phyloP scores from a whole-genome alignment of 1,139 yeast species.

The Lodderomyces pseudojiufengensis region DNA sequence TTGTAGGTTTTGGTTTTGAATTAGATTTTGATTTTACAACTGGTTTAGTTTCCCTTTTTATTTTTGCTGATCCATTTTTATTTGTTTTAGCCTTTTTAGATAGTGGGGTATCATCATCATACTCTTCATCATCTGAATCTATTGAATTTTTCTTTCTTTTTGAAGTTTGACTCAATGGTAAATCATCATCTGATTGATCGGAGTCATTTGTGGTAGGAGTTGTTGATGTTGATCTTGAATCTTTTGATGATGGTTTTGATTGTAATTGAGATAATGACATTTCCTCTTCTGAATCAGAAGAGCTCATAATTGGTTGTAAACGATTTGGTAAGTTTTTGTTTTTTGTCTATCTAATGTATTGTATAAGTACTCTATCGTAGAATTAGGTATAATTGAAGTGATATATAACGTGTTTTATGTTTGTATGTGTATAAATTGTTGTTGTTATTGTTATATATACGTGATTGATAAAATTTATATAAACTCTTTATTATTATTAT shows the following conservation, averaged over 20 bases:
- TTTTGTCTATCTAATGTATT: no score
- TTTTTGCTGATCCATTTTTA: conserved; percentile 7
- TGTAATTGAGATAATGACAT: conserved; percentile 11
- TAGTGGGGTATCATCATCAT: conserved; percentile 12
- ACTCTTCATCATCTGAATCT: conserved; percentile 8
- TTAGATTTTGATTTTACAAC: conserved; percentile 1
- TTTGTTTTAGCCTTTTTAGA: conserved; percentile 6
- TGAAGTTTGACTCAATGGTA: conserved; percentile 8
- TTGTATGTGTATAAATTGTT: no score
- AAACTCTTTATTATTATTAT: no score
- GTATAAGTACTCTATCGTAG: no score
- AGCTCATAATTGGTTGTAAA: no score
- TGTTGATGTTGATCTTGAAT: conserved; percentile 6
- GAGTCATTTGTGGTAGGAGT: conserved; percentile 9
- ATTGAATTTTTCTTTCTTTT: conserved; percentile 3
- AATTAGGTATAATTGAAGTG: no score
- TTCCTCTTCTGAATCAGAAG: conserved; percentile 12
- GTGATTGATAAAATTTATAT: no score
- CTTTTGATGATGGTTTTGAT: conserved; percentile 8
- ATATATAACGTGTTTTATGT: no score
- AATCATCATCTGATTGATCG: conserved; percentile 12
- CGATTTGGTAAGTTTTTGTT: no score
- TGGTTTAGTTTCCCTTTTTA: not conserved
- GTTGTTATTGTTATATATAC: no score
- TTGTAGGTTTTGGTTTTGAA: conserved; percentile 2